Percentiles rank a stretch among this genome's conserved stretches.
Evolutionary conservation across 164 flowering plant species (phyloP).

Genomic region (Nelumbo lutea): DNA sequence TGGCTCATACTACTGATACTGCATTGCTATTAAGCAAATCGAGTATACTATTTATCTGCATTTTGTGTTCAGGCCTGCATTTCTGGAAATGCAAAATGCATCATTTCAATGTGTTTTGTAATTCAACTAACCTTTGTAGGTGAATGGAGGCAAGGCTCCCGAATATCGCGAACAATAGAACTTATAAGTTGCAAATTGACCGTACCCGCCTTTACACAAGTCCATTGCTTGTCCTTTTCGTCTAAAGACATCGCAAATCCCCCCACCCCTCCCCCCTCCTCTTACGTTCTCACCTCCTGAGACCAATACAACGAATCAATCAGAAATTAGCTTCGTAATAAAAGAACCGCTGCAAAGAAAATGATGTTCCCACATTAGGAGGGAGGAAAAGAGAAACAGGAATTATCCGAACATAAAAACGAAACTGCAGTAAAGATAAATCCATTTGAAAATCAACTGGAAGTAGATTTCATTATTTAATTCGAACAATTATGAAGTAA

Average conservation of each 20-base stretch:
- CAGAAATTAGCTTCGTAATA: background rate
- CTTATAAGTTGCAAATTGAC: conserved; percentile 49
- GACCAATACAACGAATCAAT: background rate
- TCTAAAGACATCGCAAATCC: conserved; percentile 46
- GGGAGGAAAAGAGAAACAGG: too few relatives aligned
- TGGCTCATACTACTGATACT: too few relatives aligned
- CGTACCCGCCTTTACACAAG: conserved; percentile 49
- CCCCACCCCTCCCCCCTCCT: conserved; percentile 5
- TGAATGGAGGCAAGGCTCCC: conserved; percentile 78
- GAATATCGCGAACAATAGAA: conserved; percentile 67
- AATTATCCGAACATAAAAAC: too few relatives aligned
- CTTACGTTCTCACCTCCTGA: conserved; percentile 7
- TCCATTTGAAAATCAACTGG: too few relatives aligned
- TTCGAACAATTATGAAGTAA: too few relatives aligned
- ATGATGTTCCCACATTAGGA: too few relatives aligned
- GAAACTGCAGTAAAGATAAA: too few relatives aligned
- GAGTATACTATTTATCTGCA: too few relatives aligned
- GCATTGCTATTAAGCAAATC: too few relatives aligned
- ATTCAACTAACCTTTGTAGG: conserved; percentile 52
- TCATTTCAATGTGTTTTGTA: conserved; percentile 18
- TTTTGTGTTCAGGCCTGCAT: too few relatives aligned
- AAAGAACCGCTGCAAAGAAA: too few relatives aligned
- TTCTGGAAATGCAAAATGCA: background rate
- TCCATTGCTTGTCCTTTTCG: conserved; percentile 56
- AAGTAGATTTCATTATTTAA: too few relatives aligned